Percentiles rank a stretch among this genome's conserved stretches.
These are phyloP conservation scores for Sporothrix curviconia DNA, from an alignment of 2,329 filamentous ascomycete genomes.

Conservation along the genomic window DNA sequence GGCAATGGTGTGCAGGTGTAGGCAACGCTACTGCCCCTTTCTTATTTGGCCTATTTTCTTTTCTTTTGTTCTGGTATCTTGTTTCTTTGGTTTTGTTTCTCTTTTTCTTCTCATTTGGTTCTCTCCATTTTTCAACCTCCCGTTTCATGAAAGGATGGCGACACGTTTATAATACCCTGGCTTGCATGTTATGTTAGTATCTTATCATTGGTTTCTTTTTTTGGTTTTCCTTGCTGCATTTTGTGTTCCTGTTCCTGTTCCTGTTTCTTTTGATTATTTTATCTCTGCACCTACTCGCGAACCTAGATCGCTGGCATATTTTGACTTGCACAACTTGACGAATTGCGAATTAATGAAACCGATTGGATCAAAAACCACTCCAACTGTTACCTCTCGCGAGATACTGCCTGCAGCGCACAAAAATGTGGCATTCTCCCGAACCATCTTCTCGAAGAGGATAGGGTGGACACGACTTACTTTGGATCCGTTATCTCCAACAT, in stretches of 20 bases:
- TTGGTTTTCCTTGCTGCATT: not conserved
- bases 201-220: not conserved
- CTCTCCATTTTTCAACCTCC: not conserved
- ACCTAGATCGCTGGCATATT: no score
- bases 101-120: not conserved
- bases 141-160: not conserved
- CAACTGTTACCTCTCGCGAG: not conserved
- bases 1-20: not conserved
- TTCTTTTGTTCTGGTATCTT: not conserved
- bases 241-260: no score
- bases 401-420: not conserved
- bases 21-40: not conserved
- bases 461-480: no score
- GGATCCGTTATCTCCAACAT: no score
- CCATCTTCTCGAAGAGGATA: not conserved
- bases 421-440: not conserved
- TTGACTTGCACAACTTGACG: no score
- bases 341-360: no score
- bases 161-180: conserved; percentile 12
- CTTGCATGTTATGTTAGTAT: not conserved
- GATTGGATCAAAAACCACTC: no score
- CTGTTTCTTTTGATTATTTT: no score
- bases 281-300: no score
- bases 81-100: not conserved
- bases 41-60: not conserved